Evolutionary conservation across 169 alveolate genomes (phyloP).

Genomic region (Babesia divergens): DNA sequence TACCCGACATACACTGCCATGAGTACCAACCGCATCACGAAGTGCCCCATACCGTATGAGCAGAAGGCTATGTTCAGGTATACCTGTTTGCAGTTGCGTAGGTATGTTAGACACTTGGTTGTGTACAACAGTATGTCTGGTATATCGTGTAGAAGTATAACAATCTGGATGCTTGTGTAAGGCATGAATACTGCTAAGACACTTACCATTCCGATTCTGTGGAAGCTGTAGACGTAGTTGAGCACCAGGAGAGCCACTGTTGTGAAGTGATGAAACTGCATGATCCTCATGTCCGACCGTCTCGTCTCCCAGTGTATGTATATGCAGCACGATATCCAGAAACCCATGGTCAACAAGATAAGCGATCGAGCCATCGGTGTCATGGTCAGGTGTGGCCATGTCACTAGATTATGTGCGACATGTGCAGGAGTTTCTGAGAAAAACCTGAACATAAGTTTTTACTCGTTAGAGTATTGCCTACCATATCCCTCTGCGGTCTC

Average conservation of each 20-base stretch:
- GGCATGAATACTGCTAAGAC: too few species aligned
- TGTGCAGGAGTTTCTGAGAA: constrained; percentile 24
- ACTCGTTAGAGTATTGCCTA: not conserved
- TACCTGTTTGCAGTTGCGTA: not conserved
- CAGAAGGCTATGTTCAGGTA: not conserved
- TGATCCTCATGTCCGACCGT: constrained; percentile 54
- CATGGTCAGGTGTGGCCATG: constrained; percentile 55
- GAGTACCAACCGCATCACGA: constrained; percentile 36
- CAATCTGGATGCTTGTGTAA: constrained; percentile 42
- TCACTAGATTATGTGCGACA: not conserved
- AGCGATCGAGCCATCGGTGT: constrained; percentile 4
- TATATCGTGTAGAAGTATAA: constrained; percentile 72
- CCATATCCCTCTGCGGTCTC: constrained; percentile 55
- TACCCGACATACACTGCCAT: constrained; percentile 22
- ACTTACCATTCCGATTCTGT: constrained; percentile 47
- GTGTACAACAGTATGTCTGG: constrained; percentile 69
- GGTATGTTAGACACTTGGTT: constrained; percentile 61
- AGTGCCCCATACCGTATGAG: constrained; percentile 45
- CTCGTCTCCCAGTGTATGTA: constrained; percentile 62
- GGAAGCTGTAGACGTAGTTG: constrained; percentile 40
- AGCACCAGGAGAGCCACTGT: constrained; percentile 34
- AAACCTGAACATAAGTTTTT: constrained; percentile 12
- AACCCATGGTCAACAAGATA: constrained; percentile 38
- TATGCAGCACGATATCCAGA: constrained; percentile 58
- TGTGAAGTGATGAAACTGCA: constrained; percentile 63